Percentiles rank a stretch among this genome's conserved stretches.
Evolutionary conservation across 441 rosid genomes (phyloP).

Genomic region (Omphalea diandra): DNA sequence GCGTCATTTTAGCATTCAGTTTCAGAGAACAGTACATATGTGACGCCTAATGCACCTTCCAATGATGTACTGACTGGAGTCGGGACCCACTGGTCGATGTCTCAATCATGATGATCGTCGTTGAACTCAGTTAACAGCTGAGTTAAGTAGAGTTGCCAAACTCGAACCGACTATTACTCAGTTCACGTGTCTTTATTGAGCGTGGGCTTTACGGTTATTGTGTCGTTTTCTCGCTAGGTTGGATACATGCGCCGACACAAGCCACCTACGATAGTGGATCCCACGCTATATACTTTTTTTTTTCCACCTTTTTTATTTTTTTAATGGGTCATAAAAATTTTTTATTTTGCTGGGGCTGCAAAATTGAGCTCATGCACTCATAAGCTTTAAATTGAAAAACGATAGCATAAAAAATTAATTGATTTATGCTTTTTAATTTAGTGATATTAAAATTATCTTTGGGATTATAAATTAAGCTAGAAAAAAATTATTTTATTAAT

Average conservation of each 20-base stretch:
- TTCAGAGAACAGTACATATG: no score
- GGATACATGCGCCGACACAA: conserved; percentile 25
- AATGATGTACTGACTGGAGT: neutral
- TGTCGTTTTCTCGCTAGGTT: conserved; percentile 14
- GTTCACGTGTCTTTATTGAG: neutral
- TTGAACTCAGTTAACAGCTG: neutral
- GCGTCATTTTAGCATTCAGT: neutral
- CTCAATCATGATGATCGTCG: neutral
- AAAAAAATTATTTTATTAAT: no score
- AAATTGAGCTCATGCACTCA: neutral
- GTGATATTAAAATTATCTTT: no score
- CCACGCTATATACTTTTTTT: neutral
- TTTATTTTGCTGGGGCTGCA: neutral
- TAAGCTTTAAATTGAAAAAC: no score
- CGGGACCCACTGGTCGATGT: neutral
- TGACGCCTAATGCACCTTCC: neutral
- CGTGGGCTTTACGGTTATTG: conserved; percentile 6
- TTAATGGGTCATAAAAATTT: no score
- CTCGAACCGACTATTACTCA: neutral
- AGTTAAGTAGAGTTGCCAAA: conserved; percentile 14
- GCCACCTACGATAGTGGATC: no score
- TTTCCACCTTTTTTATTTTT: no score
- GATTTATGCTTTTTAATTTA: no score
- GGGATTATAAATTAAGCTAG: no score
- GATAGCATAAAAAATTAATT: no score